Evolutionary conservation across 257 asterid genomes (phyloP).

Genomic region (Oldenlandia corymbosa): DNA sequence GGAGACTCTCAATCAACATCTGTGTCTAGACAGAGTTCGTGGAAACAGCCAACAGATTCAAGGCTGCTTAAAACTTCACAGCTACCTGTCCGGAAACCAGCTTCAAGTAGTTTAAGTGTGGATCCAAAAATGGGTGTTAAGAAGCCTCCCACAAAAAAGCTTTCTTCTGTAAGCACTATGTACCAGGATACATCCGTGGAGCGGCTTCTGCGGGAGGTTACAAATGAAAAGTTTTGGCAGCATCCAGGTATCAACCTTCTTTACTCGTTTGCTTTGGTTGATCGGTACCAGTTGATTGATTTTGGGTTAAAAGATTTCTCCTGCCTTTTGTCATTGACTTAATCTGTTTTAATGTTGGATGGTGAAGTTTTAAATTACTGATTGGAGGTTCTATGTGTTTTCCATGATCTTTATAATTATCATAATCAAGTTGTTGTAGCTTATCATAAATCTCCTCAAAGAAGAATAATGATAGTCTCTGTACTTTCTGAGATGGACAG

Average conservation of each 20-base stretch:
- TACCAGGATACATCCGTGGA: constrained; percentile 93
- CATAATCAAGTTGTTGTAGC: too few species aligned
- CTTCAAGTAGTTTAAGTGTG: constrained; percentile 37
- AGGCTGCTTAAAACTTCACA: constrained; percentile 58
- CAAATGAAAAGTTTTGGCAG: constrained; percentile 91
- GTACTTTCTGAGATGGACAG: too few species aligned
- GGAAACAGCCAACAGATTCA: constrained; percentile 67
- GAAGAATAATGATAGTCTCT: neutral
- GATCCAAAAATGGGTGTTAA: constrained; percentile 58
- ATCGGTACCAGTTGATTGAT: neutral
- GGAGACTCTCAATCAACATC: constrained; percentile 55
- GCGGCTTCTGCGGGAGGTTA: constrained; percentile 95
- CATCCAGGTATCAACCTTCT: constrained; percentile 63
- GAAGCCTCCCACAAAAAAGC: constrained; percentile 73
- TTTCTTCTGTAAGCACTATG: constrained; percentile 33
- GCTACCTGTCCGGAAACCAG: constrained; percentile 55
- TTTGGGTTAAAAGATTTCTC: neutral
- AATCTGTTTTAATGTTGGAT: neutral
- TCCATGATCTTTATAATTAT: neutral
- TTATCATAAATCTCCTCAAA: neutral
- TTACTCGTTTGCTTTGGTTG: neutral
- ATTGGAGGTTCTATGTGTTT: too few species aligned
- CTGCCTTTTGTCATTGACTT: neutral
- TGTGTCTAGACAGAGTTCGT: constrained; percentile 55
- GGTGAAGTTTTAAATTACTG: too few species aligned